Conservation (phyloP, 139 green algal genomes). For the Haematococcus sp. region DNA sequence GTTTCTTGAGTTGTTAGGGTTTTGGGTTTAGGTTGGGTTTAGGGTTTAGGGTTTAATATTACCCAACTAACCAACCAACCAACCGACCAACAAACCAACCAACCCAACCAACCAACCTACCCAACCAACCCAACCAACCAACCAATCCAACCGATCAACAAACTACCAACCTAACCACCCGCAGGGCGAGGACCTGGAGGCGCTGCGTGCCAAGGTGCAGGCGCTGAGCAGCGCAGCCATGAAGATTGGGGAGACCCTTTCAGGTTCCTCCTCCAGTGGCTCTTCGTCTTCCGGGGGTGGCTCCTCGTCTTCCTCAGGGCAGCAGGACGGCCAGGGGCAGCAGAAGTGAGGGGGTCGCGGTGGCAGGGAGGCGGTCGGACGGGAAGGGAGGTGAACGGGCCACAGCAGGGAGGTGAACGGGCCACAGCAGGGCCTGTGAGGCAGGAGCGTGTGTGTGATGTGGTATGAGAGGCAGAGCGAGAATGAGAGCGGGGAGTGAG, state of each 20-base stretch:
- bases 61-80: not conserved
- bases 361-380: not conserved
- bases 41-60: too few relatives aligned
- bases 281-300: too few relatives aligned
- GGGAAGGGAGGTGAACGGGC: too few relatives aligned
- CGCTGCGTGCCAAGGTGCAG: conserved; percentile 70
- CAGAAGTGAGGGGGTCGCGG: not conserved
- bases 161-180: not conserved
- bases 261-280: conserved; percentile 15
- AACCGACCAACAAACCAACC: not conserved
- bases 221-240: conserved; percentile 84
- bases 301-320: too few relatives aligned
- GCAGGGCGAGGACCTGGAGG: conserved; percentile 60
- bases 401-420: too few relatives aligned
- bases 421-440: too few relatives aligned
- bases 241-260: conserved; percentile 96
- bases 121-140: not conserved
- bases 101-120: too few relatives aligned
- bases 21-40: not conserved
- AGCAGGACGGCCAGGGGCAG: conserved; percentile 11
- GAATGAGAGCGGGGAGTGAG: too few relatives aligned
- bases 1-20: too few relatives aligned
- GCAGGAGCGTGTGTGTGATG: too few relatives aligned
- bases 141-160: not conserved
- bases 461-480: too few relatives aligned